Evolutionary conservation across 768 basidiomycete species (phyloP), one percentile per base, ranked within the genome.

Genomic region (Lactarius pseudohatsudake): DNA sequence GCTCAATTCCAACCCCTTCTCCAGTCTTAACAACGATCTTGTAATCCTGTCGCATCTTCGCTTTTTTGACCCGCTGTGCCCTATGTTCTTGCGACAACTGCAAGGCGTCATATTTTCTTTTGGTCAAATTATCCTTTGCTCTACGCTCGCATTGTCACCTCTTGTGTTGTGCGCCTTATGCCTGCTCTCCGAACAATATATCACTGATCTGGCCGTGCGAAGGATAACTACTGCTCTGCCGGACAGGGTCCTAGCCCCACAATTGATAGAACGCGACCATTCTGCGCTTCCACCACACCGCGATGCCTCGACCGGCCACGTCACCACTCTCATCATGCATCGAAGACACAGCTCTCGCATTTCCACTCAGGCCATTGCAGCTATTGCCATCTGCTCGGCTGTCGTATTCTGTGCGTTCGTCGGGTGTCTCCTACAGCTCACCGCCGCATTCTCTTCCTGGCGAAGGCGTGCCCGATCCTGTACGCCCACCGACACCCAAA

Each of bases 371-470:
- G 62, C 58, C 10, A 40, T 67, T 1, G 43, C 58, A 22, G 66
- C 34, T 41, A 59, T 67, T 26, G 43, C 56, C 34, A 22, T 67
- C 41, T 55, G 57, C 43, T 8, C 41, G 26, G 15, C 32, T 10
- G 56, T 67, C 15, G 62, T 16, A 47, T 47, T 64, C 26, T 67
- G 62, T 20, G 66, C 43, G 5, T 28, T 67, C 66, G 3, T 67
- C 28, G 62, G 62, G 45, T 59, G 47, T 32, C 22, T 60, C 16
- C 6, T 59, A 20, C 62, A 47, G 26, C 40, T 67, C 53, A 50
- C 62, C 32, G 30, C 4, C 41, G 28, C 9, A 10, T 16, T 36
- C 57, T 30, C n/a, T 36, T 22, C 41, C 34, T 45, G 41, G 38
- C 32, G 53, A 8, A 41, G 20, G 4, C 64, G 64, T 26, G 26